Conservation (phyloP, 257 asterid species). For the Capsicum pubescens region DNA sequence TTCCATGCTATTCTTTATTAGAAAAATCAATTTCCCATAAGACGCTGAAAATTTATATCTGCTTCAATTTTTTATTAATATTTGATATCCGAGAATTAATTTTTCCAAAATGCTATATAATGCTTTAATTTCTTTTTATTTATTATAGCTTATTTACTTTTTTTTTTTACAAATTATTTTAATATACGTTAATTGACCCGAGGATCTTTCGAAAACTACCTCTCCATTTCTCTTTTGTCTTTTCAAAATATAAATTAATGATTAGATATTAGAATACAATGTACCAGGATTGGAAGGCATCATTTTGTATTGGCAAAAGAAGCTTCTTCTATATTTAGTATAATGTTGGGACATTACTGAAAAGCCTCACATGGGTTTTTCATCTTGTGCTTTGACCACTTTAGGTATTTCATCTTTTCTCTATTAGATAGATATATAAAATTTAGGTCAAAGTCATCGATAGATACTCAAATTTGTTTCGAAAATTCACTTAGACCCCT, state of each 20-base stretch:
- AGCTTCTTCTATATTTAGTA: background rate
- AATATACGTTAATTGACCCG: no score
- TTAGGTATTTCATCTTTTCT: conserved; percentile 23
- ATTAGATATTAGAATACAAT: conserved; percentile 43
- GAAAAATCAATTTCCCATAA: background rate
- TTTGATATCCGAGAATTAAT: background rate
- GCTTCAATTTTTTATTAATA: background rate
- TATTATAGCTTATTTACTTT: background rate
- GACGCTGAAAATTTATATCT: background rate
- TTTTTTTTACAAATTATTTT: background rate
- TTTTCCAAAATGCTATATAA: background rate
- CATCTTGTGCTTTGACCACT: conserved; percentile 49
- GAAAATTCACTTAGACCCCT: no score
- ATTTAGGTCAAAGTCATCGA: no score
- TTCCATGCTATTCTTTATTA: conserved; percentile 5
- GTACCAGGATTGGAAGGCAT: conserved; percentile 44
- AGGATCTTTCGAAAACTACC: background rate
- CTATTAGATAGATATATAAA: background rate
- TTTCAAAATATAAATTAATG: conserved; percentile 30
- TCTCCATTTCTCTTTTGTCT: background rate
- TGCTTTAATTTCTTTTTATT: background rate
- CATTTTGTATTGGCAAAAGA: conserved; percentile 19
- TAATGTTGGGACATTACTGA: conserved; percentile 45
- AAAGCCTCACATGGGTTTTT: conserved; percentile 61
- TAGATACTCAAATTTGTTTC: no score